Percentiles rank a stretch among this genome's conserved stretches.
Evolutionary conservation across 176 grass and related monocot species (phyloP).

Genomic region (Aegilops tauschii): DNA sequence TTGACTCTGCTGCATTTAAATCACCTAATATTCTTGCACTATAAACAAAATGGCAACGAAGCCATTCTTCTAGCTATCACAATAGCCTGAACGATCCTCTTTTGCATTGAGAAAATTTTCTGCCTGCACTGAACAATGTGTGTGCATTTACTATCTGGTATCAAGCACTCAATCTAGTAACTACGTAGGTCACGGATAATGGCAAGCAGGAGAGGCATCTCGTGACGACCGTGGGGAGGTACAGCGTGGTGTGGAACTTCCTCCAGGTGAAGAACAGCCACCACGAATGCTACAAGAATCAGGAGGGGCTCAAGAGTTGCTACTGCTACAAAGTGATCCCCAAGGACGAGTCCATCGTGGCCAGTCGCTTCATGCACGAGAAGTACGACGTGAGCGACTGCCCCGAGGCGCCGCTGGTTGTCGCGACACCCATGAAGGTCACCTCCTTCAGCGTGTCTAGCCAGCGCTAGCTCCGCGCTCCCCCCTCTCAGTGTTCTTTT

Average conservation of each 20-base stretch:
- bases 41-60: not conserved
- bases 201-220: slow-evolving; percentile 90
- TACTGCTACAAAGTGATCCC: slow-evolving; percentile 95
- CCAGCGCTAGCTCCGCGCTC: slow-evolving; percentile 47
- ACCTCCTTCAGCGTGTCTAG: slow-evolving; percentile 76
- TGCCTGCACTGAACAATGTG: not conserved
- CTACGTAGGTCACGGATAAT: slow-evolving; percentile 63
- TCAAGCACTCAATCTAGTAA: not conserved
- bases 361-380: slow-evolving; percentile 86
- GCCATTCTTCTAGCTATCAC: not conserved
- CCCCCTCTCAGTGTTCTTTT: too few species aligned
- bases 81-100: not conserved
- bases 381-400: slow-evolving; percentile 68
- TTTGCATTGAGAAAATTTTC: not conserved
- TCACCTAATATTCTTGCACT: not conserved
- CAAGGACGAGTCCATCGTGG: slow-evolving; percentile 80
- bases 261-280: slow-evolving; percentile 86
- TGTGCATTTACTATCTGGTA: not conserved
- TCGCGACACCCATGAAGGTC: slow-evolving; percentile 88
- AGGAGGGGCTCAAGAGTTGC: slow-evolving; percentile 86
- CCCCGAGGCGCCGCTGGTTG: slow-evolving; percentile 76
- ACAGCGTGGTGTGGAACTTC: slow-evolving; percentile 94
- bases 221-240: slow-evolving; percentile 80
- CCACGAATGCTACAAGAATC: slow-evolving; percentile 78
- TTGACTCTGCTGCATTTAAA: not conserved